phyloP scores from a whole-genome alignment of 1,139 yeast genomes.

The Scheffersomyces illinoinensis region DNA sequence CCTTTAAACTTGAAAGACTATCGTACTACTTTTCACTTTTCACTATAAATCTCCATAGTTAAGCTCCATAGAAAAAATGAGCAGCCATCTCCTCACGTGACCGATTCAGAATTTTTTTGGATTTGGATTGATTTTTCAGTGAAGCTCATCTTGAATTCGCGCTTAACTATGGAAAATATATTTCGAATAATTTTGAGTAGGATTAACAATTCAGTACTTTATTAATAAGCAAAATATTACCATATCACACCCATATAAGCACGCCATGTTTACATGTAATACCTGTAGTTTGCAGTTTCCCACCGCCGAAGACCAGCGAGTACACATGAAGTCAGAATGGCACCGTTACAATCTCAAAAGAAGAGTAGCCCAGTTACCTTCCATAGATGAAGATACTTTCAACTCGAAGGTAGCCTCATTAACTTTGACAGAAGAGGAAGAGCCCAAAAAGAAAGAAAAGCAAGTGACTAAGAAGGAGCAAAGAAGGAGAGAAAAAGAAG shows the following conservation, averaged over 20 bases:
- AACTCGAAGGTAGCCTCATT: slow-evolving; percentile 45
- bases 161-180: not conserved
- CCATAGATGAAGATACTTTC: slow-evolving; percentile 52
- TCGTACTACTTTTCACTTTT: not conserved
- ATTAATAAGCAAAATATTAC: slow-evolving; percentile 1
- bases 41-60: not conserved
- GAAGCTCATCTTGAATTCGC: not conserved
- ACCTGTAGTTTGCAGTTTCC: slow-evolving; percentile 45
- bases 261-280: slow-evolving; percentile 39
- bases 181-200: not conserved
- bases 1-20: not conserved
- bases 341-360: slow-evolving; percentile 66
- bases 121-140: not conserved
- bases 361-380: slow-evolving; percentile 59
- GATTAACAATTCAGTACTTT: not conserved
- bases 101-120: not conserved
- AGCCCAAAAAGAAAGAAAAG: slow-evolving; percentile 23
- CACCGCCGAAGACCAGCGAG: slow-evolving; percentile 41
- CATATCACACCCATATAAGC: not conserved
- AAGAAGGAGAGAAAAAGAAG: slow-evolving; percentile 66
- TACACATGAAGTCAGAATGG: slow-evolving; percentile 71
- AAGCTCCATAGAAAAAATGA: not conserved
- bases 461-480: slow-evolving; percentile 61
- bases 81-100: not conserved
- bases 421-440: slow-evolving; percentile 17